Conservation (phyloP, 176 grass and related monocot genomes). For the Aegilops tauschii region DNA sequence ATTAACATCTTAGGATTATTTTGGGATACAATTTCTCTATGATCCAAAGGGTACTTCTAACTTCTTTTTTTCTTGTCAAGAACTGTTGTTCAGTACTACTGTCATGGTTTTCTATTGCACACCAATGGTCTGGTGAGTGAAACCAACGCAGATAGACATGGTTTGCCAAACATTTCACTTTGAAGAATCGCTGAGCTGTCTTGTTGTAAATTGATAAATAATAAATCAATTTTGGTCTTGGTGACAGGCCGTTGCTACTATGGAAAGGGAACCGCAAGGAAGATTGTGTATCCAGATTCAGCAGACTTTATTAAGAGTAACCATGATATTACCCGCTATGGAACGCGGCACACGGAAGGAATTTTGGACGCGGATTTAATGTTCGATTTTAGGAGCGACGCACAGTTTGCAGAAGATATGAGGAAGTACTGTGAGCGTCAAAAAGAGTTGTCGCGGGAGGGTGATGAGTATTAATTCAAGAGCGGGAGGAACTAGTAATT, state of each 20-base stretch:
- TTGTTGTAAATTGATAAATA: no score
- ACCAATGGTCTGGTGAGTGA: no score
- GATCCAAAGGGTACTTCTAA: no score
- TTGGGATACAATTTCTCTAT: not conserved
- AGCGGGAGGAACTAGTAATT: no score
- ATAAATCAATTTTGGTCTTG: no score
- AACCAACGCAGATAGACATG: no score
- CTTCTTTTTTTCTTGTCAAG: not conserved
- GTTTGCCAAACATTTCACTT: no score
- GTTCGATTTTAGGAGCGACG: not conserved
- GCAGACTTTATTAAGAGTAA: not conserved
- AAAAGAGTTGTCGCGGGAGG: no score
- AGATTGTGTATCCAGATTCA: not conserved
- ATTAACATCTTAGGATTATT: no score
- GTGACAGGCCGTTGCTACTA: not conserved
- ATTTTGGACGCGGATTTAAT: not conserved
- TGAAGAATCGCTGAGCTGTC: no score
- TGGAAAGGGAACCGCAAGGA: not conserved
- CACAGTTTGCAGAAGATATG: not conserved
- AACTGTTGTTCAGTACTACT: not conserved
- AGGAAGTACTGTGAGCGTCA: not conserved
- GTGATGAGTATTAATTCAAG: no score
- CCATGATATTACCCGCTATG: not conserved
- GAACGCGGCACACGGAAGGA: not conserved
- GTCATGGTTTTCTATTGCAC: no score